Conservation (phyloP, 805 yeast genomes). For the Saturnispora gosingensis region DNA sequence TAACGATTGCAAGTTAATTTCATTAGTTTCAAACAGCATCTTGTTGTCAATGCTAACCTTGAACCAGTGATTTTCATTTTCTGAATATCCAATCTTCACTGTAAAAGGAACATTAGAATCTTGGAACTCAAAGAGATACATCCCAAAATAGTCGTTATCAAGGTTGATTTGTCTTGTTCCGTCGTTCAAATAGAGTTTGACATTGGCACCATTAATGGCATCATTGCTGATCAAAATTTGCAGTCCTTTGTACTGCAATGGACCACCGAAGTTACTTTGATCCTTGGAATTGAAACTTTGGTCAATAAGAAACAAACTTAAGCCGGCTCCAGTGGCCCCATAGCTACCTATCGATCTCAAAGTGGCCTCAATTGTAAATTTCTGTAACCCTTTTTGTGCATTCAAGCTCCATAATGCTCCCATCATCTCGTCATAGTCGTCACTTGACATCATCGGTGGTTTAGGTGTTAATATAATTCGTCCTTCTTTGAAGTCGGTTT, state of each 20-base stretch:
- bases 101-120: constrained; percentile 65
- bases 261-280: constrained; percentile 43
- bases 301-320: constrained; percentile 48
- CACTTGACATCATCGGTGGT: constrained; percentile 19
- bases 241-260: constrained; percentile 51
- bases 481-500: constrained; percentile 39
- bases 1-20: constrained; percentile 35
- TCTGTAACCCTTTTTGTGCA: constrained; percentile 21
- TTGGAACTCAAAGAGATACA: constrained; percentile 37
- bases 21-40: constrained; percentile 57
- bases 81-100: constrained; percentile 52
- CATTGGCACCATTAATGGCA: constrained; percentile 35
- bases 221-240: constrained; percentile 49
- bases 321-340: constrained; percentile 46
- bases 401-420: constrained; percentile 39
- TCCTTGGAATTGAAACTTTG: constrained; percentile 26
- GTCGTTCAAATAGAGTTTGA: constrained; percentile 54
- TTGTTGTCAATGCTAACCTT: constrained; percentile 67
- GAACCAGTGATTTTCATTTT: constrained; percentile 20
- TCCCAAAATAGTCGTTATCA: constrained; percentile 22
- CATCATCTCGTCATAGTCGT: constrained; percentile 13
- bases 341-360: constrained; percentile 50
- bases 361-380: constrained; percentile 45
- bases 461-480: constrained; percentile 44
- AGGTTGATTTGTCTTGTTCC: constrained; percentile 33